Percentiles rank a stretch among this genome's conserved stretches.
Conservation (phyloP, 2,329 filamentous ascomycete species). For the Clonostachys rhizophaga region DNA sequence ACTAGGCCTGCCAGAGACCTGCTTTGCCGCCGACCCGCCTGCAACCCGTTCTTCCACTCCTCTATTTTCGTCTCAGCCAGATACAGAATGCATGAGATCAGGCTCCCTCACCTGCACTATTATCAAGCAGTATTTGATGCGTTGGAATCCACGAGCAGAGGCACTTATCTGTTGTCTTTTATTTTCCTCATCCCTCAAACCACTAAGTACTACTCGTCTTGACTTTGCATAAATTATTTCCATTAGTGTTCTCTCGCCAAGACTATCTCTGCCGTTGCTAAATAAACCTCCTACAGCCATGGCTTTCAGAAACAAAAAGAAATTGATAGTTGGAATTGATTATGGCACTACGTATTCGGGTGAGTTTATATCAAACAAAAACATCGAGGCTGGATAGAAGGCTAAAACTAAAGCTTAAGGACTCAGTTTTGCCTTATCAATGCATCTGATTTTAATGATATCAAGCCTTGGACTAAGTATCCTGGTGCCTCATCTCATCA, state of each 20-base stretch:
- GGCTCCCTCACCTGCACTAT: too few species aligned
- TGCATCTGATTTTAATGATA: background rate
- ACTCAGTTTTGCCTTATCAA: background rate
- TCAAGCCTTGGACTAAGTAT: background rate
- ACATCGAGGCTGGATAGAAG: background rate
- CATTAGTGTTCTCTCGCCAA: background rate
- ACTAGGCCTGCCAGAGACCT: too few species aligned
- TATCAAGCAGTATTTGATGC: too few species aligned
- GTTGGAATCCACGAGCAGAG: background rate
- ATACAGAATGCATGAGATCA: too few species aligned
- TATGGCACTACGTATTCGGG: background rate
- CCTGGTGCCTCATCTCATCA: background rate
- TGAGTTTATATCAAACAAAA: background rate
- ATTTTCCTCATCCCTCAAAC: background rate
- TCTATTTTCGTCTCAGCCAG: too few species aligned
- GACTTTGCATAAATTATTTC: background rate
- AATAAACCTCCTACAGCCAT: background rate
- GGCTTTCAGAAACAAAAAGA: background rate
- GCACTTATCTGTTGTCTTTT: background rate
- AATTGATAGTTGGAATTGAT: background rate
- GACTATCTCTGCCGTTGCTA: background rate
- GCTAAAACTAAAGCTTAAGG: background rate
- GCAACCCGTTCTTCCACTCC: too few species aligned
- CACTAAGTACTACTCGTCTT: too few species aligned
- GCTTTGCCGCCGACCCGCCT: too few species aligned